phyloP scores from a whole-genome alignment of 345 rosid genomes.

The Boechera retrofracta region DNA sequence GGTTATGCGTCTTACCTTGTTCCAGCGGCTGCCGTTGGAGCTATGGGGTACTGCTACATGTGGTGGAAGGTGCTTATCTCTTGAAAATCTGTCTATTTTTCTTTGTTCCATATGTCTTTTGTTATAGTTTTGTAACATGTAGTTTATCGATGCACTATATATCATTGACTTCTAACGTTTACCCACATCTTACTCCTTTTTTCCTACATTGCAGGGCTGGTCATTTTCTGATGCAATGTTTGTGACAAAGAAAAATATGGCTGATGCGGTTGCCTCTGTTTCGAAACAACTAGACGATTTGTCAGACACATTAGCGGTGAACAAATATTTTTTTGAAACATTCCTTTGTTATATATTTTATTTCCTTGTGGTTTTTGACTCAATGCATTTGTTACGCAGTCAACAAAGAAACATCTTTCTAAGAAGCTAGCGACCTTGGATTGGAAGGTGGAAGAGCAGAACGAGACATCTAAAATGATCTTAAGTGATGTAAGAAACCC shows the following conservation, averaged over 20 bases:
- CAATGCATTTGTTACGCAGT: constrained; percentile 50
- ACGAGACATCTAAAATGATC: constrained; percentile 68
- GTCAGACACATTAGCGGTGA: constrained; percentile 73
- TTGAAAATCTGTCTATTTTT: constrained; percentile 15
- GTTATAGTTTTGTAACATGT: constrained; percentile 13
- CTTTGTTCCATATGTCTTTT: constrained; percentile 5
- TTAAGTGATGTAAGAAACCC: constrained; percentile 57
- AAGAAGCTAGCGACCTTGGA: constrained; percentile 75
- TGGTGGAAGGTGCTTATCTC: constrained; percentile 78
- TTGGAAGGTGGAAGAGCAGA: constrained; percentile 87
- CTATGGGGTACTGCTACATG: constrained; percentile 94
- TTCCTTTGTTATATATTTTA: constrained; percentile 8
- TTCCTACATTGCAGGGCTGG: constrained; percentile 66
- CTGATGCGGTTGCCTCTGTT: constrained; percentile 70
- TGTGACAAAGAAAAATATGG: constrained; percentile 92
- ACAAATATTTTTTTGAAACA: neutral
- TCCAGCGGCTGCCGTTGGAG: constrained; percentile 95
- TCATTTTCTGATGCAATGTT: constrained; percentile 88
- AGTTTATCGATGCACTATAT: neutral
- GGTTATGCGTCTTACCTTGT: constrained; percentile 79
- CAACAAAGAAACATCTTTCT: constrained; percentile 86
- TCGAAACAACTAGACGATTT: constrained; percentile 88
- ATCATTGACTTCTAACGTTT: constrained; percentile 18
- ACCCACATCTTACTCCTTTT: constrained; percentile 25
- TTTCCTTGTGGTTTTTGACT: constrained; percentile 15